Percentiles rank a stretch among this genome's conserved stretches.
Conservation (phyloP, 2,329 filamentous ascomycete genomes). For the Drechmeria coniospora region DNA sequence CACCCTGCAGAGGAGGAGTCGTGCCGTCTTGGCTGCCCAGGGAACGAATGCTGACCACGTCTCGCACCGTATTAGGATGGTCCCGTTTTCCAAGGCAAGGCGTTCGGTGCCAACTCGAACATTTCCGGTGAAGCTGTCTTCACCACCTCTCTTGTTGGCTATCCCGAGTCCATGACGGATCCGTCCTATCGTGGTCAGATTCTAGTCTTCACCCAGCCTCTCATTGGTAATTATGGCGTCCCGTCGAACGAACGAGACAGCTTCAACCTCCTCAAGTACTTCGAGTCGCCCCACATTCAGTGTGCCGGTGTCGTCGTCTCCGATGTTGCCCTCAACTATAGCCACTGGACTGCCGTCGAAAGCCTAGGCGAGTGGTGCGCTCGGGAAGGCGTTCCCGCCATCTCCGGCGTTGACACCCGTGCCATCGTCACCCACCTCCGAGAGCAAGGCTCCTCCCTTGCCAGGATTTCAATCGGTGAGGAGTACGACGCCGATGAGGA, state of each 20-base stretch:
- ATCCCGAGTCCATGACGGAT: constrained; percentile 88
- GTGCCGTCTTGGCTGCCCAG: no score
- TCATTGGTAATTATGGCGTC: constrained; percentile 98
- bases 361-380: constrained; percentile 88
- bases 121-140: constrained; percentile 97
- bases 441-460: constrained; percentile 91
- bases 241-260: constrained; percentile 74
- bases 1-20: no score
- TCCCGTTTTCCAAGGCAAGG: constrained; percentile 89
- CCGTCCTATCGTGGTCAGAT: constrained; percentile 89
- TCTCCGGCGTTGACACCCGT: constrained; percentile 92
- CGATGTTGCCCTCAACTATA: constrained; percentile 86
- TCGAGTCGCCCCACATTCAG: constrained; percentile 95
- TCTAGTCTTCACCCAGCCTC: constrained; percentile 90
- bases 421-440: constrained; percentile 91
- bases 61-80: constrained; percentile 58
- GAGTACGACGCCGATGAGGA: constrained; percentile 98
- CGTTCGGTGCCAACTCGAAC: constrained; percentile 91
- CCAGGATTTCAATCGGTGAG: constrained; percentile 85
- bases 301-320: constrained; percentile 91
- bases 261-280: constrained; percentile 88
- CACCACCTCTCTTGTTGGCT: constrained; percentile 93
- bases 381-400: constrained; percentile 87
- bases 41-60: constrained; percentile 7
- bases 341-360: constrained; percentile 97